Evolutionary conservation across 176 grass and related monocot genomes (phyloP).

Genomic region (Phoenix roebelenii): DNA sequence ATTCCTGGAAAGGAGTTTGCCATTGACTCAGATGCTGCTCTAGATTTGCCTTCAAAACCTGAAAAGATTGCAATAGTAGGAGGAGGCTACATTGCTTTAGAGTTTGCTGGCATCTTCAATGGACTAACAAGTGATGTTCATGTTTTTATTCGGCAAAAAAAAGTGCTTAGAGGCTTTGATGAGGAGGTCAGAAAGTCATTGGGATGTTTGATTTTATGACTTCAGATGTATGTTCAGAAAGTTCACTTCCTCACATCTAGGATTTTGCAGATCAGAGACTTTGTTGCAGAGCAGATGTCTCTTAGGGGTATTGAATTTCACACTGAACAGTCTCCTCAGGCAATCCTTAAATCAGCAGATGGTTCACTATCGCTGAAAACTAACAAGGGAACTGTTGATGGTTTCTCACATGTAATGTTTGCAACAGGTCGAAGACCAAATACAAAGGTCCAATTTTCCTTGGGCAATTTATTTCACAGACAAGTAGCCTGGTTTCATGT

Average conservation of each 20-base stretch:
- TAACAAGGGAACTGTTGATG: slow-evolving; percentile 63
- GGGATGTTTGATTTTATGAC: no score
- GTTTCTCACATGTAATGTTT: slow-evolving; percentile 83
- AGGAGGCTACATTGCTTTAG: slow-evolving; percentile 76
- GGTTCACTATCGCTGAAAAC: slow-evolving; percentile 63
- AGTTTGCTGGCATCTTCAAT: slow-evolving; percentile 74
- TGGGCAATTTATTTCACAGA: slow-evolving; percentile 4
- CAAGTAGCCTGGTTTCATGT: no score
- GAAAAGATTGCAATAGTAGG: slow-evolving; percentile 74
- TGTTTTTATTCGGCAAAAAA: slow-evolving; percentile 73
- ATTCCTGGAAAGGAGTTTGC: slow-evolving; percentile 68
- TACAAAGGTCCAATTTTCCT: slow-evolving; percentile 35
- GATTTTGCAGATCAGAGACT: slow-evolving; percentile 57
- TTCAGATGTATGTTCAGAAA: no score
- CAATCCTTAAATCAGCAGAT: slow-evolving; percentile 53
- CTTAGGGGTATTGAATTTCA: slow-evolving; percentile 62
- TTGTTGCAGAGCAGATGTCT: slow-evolving; percentile 69
- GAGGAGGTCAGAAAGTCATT: slow-evolving; percentile 44
- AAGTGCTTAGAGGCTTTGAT: slow-evolving; percentile 77
- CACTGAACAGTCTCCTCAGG: slow-evolving; percentile 55
- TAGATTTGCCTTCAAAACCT: slow-evolving; percentile 47
- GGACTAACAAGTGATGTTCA: slow-evolving; percentile 73
- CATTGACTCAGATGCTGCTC: slow-evolving; percentile 61
- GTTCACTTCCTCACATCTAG: background rate
- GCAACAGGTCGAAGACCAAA: slow-evolving; percentile 73